Percentiles rank a stretch among this genome's conserved stretches.
Conservation (phyloP, 2,329 filamentous ascomycete genomes). For the Xylaria sp. region DNA sequence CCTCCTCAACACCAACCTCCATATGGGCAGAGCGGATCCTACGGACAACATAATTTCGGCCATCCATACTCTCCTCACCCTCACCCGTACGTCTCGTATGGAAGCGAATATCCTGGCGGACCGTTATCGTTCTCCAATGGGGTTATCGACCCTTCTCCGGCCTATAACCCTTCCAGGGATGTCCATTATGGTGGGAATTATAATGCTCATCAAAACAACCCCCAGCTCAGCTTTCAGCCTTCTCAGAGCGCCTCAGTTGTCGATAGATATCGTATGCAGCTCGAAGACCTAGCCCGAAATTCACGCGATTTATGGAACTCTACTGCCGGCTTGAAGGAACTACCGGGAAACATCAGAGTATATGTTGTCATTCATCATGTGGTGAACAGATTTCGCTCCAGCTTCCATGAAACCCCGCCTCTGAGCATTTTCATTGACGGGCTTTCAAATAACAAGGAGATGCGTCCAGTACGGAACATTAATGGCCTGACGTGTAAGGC, state of each 20-base stretch:
- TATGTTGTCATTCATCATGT: constrained; percentile 67
- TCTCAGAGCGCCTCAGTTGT: constrained; percentile 37
- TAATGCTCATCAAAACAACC: constrained; percentile 28
- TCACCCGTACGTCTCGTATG: constrained; percentile 30
- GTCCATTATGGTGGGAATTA: constrained; percentile 28
- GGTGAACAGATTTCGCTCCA: constrained; percentile 57
- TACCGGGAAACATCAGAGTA: constrained; percentile 65
- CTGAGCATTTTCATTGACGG: constrained; percentile 63
- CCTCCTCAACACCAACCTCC: constrained; percentile 13
- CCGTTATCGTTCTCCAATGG: constrained; percentile 7
- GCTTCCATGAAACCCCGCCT: constrained; percentile 59
- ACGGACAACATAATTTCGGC: constrained; percentile 11
- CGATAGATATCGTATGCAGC: constrained; percentile 49
- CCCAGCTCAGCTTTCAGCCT: constrained; percentile 17
- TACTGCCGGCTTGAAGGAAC: constrained; percentile 60
- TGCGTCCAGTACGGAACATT: constrained; percentile 58
- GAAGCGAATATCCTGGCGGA: constrained; percentile 5
- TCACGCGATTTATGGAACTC: constrained; percentile 66
- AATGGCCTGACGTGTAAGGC: constrained; percentile 58
- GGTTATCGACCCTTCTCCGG: constrained; percentile 7
- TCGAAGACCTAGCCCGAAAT: constrained; percentile 56
- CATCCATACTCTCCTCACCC: constrained; percentile 14
- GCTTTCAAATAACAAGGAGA: constrained; percentile 57
- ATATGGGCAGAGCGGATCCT: constrained; percentile 11
- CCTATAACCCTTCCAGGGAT: constrained; percentile 16